A percentile compares a stretch with the other conserved stretches of the same genome.
phyloP scores from a whole-genome alignment of 345 rosid genomes.

The Gynandropsis gynandra region DNA sequence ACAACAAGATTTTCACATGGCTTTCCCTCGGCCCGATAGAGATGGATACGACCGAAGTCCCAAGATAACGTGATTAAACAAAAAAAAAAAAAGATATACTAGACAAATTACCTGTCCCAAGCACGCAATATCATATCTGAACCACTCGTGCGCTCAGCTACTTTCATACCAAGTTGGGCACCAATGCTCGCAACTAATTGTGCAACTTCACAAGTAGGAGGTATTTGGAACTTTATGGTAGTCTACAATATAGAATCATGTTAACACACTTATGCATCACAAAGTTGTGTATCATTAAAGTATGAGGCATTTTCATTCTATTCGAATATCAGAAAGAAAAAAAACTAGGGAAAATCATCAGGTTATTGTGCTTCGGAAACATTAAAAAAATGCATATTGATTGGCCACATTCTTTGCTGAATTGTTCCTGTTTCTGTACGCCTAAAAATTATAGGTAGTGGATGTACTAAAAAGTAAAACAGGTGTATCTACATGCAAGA shows the following conservation, averaged over 20 bases:
- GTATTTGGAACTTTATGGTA: constrained; percentile 75
- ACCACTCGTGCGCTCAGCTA: constrained; percentile 65
- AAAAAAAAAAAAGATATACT: neutral
- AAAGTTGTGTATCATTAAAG: neutral
- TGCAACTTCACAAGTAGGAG: constrained; percentile 60
- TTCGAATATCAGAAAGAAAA: neutral
- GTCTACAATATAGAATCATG: constrained; percentile 36
- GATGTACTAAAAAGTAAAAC: neutral
- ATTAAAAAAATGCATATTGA: neutral
- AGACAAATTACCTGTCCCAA: constrained; percentile 72
- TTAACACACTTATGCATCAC: neutral
- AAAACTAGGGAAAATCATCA: too few species aligned
- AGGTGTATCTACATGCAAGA: neutral
- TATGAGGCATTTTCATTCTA: neutral
- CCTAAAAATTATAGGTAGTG: neutral
- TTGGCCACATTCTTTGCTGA: neutral
- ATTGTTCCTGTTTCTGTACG: neutral
- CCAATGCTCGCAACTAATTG: constrained; percentile 77
- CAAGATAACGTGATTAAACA: too few species aligned
- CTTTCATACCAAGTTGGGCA: constrained; percentile 63
- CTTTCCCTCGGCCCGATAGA: too few species aligned
- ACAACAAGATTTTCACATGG: neutral
- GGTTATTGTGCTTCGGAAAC: too few species aligned
- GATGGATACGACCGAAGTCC: too few species aligned
- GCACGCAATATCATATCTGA: constrained; percentile 75